phyloP scores from a whole-genome alignment of 164 flowering plant genomes.

The Pachysandra terminalis region DNA sequence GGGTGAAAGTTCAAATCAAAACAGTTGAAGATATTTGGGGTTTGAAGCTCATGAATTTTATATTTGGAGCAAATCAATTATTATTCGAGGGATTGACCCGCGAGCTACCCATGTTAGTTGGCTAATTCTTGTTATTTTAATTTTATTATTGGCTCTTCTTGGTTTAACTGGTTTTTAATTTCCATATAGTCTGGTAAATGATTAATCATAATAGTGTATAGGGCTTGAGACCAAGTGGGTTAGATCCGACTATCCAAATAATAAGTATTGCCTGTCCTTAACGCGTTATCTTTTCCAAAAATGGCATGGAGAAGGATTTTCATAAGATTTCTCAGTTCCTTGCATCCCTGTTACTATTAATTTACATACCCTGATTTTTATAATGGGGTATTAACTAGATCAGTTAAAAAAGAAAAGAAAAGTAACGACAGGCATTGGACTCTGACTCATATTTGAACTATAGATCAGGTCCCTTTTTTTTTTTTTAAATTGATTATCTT shows the following conservation, averaged over 20 bases:
- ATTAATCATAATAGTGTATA: not conserved
- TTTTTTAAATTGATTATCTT: too few species aligned
- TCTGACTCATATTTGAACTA: too few species aligned
- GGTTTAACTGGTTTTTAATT: not conserved
- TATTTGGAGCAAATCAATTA: conserved; percentile 63
- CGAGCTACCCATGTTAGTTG: conserved; percentile 79
- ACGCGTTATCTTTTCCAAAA: not conserved
- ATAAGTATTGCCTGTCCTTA: not conserved
- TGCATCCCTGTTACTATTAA: too few species aligned
- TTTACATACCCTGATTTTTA: too few species aligned
- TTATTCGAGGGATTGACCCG: conserved; percentile 81
- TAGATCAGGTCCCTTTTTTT: too few species aligned
- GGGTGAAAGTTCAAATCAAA: conserved; percentile 39
- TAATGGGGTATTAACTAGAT: too few species aligned
- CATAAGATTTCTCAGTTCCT: too few species aligned
- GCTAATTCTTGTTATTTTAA: not conserved
- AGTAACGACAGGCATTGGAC: too few species aligned
- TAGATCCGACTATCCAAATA: not conserved
- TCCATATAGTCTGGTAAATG: not conserved
- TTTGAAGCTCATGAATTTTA: conserved; percentile 58
- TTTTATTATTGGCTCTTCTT: not conserved
- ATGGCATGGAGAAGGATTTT: not conserved
- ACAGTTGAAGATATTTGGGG: conserved; percentile 80
- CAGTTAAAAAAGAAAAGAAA: too few species aligned
- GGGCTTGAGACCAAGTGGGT: not conserved